Conservation (phyloP, 176 grass and related monocot genomes). For the maize (Zea mays) region DNA sequence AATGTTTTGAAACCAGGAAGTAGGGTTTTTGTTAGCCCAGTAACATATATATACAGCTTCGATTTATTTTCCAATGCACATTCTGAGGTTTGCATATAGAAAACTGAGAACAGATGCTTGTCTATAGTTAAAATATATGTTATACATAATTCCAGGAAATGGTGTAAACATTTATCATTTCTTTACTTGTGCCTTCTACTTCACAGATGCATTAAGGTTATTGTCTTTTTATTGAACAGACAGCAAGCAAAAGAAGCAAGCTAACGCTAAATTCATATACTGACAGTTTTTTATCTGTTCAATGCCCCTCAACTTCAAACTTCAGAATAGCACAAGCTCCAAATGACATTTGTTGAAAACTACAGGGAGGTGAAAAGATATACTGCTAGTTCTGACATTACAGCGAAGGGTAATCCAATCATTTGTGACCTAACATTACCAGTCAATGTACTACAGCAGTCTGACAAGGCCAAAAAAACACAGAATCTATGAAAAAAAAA, state of each 20-base stretch:
- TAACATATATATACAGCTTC: not conserved
- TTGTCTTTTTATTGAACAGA: not conserved
- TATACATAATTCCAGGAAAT: not conserved
- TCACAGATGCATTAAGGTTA: not conserved
- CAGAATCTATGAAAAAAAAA: not conserved
- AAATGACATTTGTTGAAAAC: not conserved
- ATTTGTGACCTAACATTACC: not conserved
- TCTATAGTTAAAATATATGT: constrained; percentile 7
- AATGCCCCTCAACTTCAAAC: not conserved
- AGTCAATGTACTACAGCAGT: not conserved
- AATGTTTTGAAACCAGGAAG: constrained; percentile 6
- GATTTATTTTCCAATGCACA: constrained; percentile 3
- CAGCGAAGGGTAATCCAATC: not conserved
- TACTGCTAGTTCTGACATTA: not conserved
- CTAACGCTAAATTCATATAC: not conserved
- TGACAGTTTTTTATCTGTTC: not conserved
- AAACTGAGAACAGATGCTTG: constrained; percentile 27
- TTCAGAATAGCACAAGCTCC: not conserved
- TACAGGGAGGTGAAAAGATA: not conserved
- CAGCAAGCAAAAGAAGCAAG: not conserved
- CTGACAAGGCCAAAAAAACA: not conserved
- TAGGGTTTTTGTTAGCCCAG: constrained; percentile 31
- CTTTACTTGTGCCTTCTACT: not conserved
- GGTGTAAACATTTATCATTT: not conserved
- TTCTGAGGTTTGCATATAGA: constrained; percentile 37